A percentile compares a stretch with the other conserved stretches of the same genome.
Evolutionary conservation across 208 protist genomes (phyloP).

Genomic region (Giardia duodenalis): DNA sequence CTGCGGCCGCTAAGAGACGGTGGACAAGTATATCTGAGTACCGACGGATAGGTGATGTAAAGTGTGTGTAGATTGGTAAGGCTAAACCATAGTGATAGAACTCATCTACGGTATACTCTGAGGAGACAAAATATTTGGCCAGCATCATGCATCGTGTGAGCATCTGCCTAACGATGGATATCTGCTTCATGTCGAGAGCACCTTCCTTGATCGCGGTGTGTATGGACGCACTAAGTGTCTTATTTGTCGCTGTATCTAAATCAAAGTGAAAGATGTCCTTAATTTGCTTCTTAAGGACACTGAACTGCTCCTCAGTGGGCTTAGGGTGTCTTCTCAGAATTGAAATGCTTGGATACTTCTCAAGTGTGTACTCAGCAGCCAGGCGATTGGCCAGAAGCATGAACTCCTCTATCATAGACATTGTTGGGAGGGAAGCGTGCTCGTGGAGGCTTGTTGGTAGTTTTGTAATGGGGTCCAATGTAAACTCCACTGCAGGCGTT

Average conservation of each 20-base stretch:
- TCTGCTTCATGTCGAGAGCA: no score
- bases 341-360: slow-evolving; percentile 51
- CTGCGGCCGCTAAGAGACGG: slow-evolving; percentile 54
- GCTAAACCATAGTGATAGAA: slow-evolving; percentile 68
- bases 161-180: slow-evolving; percentile 53
- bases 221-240: background rate
- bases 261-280: background rate
- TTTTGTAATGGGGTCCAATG: slow-evolving; percentile 40
- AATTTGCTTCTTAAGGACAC: slow-evolving; percentile 22
- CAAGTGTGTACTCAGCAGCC: slow-evolving; percentile 55
- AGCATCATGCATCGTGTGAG: slow-evolving; percentile 59
- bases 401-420: slow-evolving; percentile 82
- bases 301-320: slow-evolving; percentile 44
- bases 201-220: background rate
- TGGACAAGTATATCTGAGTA: slow-evolving; percentile 69
- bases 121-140: slow-evolving; percentile 45
- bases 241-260: background rate
- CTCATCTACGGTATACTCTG: slow-evolving; percentile 34
- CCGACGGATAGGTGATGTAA: slow-evolving; percentile 73
- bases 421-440: slow-evolving; percentile 66
- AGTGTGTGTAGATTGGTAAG: slow-evolving; percentile 69
- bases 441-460: slow-evolving; percentile 64
- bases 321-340: slow-evolving; percentile 61
- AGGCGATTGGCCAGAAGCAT: slow-evolving; percentile 81
- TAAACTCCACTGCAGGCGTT: slow-evolving; percentile 52